Evolutionary conservation across 495 filamentous ascomycete genomes (phyloP), one percentile per base, ranked within the genome.

Genomic region (Annulohypoxylon nitens): DNA sequence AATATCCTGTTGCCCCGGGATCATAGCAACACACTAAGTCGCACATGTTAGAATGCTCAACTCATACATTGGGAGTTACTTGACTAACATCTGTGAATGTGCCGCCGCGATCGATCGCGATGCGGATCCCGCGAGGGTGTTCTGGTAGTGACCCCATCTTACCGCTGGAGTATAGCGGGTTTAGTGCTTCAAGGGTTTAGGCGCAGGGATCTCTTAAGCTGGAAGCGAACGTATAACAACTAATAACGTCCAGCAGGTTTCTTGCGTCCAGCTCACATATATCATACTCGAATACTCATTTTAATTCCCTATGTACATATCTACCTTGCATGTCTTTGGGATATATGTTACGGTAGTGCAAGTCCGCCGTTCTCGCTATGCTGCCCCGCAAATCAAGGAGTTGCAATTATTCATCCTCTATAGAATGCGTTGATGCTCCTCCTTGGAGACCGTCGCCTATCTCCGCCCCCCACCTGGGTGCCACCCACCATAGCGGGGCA

Each of bases 41-140:
- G 34, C 34, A 36, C 6, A 36, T 36, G 10, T 36, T 36, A 36
- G 34, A 36, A 36, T 36, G 3, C 10, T 88, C 89, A 70, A 4
- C 41, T 12, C 41, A 12, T 14, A 4, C 11, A 45, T 45, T 45
- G 41, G n/a, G 41, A 45, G 41, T 36, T 36, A 12, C 41, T 14
- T 45, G 41, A 45, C 41, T 45, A 36, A 36, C 34, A 36, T 36
- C 34, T 36, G 34, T 36, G 34, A 36, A 36, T 36, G 34, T 36
- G 34, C 34, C 34, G 34, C 34, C 34, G 34, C 34, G 34, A 36
- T 36, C 48, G 16, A 53, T 53, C 48, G 48, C 48, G 18, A 53
- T 53, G 4, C 48, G 48, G 18, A 53, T 53, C 18, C 48, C 48
- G 14, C 48, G 14, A 18, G 48, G 48, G 18, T 18, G 18, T 26